phyloP scores from a whole-genome alignment of 306 rosid species.

The Crataegus laevigata region DNA sequence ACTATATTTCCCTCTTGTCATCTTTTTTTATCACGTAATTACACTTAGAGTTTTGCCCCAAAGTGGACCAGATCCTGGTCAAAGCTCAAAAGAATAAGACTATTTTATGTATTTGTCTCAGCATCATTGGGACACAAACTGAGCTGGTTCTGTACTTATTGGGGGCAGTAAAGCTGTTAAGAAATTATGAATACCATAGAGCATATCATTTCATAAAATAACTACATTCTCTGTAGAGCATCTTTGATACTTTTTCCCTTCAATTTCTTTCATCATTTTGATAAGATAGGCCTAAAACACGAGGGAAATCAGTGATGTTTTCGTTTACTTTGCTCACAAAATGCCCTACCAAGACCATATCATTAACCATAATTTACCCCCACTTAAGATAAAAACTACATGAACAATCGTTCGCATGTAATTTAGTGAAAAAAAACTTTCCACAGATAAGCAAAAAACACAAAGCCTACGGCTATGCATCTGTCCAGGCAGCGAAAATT shows the following conservation, averaged over 20 bases:
- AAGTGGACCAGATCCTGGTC: slow-evolving; percentile 24
- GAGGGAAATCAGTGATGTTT: slow-evolving; percentile 11
- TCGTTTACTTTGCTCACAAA: not conserved
- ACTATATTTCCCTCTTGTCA: too few relatives aligned
- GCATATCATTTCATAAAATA: slow-evolving; percentile 22
- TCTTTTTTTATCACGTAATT: too few relatives aligned
- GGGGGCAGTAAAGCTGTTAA: slow-evolving; percentile 23
- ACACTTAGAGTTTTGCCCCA: not conserved
- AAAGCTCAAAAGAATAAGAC: slow-evolving; percentile 25
- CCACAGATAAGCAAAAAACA: slow-evolving; percentile 1
- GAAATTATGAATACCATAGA: slow-evolving; percentile 24
- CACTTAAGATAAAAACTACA: slow-evolving; percentile 7
- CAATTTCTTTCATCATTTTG: slow-evolving; percentile 9
- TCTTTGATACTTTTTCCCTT: slow-evolving; percentile 14
- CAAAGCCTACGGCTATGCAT: slow-evolving; percentile 18
- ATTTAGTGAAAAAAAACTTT: slow-evolving; percentile 20
- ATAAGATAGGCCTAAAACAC: not conserved
- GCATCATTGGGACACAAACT: slow-evolving; percentile 22
- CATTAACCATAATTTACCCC: slow-evolving; percentile 16
- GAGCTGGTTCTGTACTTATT: slow-evolving; percentile 25
- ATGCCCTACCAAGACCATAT: slow-evolving; percentile 3
- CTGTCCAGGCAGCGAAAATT: slow-evolving; percentile 74
- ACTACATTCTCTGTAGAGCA: slow-evolving; percentile 15
- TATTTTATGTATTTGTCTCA: not conserved
- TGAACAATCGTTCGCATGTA: slow-evolving; percentile 3